Evolutionary conservation across 2,329 filamentous ascomycete genomes (phyloP).

Genomic region (Pseudogymnoascus sp.): DNA sequence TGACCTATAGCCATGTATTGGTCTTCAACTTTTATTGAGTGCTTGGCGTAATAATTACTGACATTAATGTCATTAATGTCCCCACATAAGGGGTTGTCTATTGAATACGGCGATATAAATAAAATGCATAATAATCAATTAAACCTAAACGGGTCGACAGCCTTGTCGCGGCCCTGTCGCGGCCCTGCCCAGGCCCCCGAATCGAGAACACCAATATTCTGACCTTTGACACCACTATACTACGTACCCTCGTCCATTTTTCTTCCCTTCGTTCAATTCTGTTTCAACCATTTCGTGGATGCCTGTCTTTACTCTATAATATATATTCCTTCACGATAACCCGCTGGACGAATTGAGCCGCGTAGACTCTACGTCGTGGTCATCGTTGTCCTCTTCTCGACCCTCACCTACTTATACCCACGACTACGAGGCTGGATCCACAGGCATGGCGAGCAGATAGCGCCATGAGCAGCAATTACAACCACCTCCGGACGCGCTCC

Average conservation of each 20-base stretch:
- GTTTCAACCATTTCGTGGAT: neutral
- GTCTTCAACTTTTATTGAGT: neutral
- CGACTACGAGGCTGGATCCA: neutral
- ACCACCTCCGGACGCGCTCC: conserved; percentile 13
- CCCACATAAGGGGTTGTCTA: conserved; percentile 5
- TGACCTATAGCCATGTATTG: neutral
- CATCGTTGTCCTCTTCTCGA: neutral
- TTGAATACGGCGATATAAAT: conserved; percentile 2
- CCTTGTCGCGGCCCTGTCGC: neutral
- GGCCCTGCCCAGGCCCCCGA: neutral
- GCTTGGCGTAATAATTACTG: neutral
- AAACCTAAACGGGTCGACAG: conserved; percentile 10
- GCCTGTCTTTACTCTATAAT: conserved; percentile 5
- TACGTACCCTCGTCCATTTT: conserved; percentile 7
- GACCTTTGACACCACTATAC: conserved; percentile 4
- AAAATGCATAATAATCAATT: conserved; percentile 7
- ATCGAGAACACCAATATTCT: conserved; percentile 7
- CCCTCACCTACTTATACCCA: neutral
- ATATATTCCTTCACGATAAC: conserved; percentile 2
- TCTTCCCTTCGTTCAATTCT: conserved; percentile 1
- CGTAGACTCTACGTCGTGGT: neutral
- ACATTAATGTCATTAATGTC: neutral
- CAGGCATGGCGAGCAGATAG: conserved; percentile 7
- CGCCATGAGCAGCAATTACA: conserved; percentile 3
- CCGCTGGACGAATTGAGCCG: conserved; percentile 1